Conservation (phyloP, 2,329 filamentous ascomycete genomes). For the Botrytis squamosa region DNA sequence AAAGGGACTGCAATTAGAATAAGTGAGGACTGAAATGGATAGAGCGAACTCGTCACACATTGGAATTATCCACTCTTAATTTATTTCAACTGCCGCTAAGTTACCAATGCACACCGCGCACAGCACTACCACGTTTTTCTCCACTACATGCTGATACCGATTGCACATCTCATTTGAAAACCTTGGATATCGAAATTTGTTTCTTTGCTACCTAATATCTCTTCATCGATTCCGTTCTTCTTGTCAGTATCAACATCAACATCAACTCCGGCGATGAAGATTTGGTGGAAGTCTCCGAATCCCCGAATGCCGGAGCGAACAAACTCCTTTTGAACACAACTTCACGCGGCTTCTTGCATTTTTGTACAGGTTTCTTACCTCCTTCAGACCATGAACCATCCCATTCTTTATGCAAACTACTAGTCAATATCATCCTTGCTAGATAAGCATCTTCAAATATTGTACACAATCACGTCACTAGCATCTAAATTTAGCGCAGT, state of each 20-base stretch:
- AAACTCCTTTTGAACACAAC: background rate
- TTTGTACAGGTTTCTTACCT: background rate
- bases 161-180: background rate
- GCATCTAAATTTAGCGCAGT: constrained; percentile 12
- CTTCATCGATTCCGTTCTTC: background rate
- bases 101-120: constrained; percentile 5
- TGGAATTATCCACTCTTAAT: background rate
- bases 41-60: constrained; percentile 1
- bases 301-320: constrained; percentile 1
- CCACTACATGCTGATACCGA: background rate
- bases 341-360: background rate
- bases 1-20: background rate
- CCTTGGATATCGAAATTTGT: background rate
- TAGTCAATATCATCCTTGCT: constrained; percentile 13
- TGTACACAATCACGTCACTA: constrained; percentile 6
- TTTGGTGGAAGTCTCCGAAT: background rate
- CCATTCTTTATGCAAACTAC: constrained; percentile 1
- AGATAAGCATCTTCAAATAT: background rate
- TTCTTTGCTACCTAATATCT: background rate
- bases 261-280: background rate
- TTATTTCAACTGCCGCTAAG: constrained; percentile 6
- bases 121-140: background rate
- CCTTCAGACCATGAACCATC: background rate
- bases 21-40: background rate
- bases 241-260: background rate